These are phyloP conservation scores for Aureobasidium uvarum DNA, from an alignment of 2,329 filamentous ascomycete species.

Conservation along the genomic window DNA sequence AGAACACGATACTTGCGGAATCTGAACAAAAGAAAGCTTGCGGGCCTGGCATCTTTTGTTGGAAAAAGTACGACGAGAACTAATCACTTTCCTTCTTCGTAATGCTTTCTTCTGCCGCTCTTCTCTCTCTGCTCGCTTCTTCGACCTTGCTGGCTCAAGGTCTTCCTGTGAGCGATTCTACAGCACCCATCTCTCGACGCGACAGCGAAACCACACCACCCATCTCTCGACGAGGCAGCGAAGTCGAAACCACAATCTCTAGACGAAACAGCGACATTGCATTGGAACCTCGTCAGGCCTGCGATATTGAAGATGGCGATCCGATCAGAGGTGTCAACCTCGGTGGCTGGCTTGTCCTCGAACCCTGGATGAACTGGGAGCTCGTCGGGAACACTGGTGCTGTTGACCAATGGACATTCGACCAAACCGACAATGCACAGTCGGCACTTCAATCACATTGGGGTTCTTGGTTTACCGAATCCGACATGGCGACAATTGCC, in stretches of 20 bases:
- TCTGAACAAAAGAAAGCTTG: conserved; percentile 12
- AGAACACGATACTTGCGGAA: neutral
- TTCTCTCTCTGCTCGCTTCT: conserved; percentile 8
- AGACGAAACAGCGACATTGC: neutral
- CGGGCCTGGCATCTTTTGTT: conserved; percentile 8
- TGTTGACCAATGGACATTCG: conserved; percentile 43
- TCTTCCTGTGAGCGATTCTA: conserved; percentile 4
- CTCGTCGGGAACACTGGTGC: conserved; percentile 34
- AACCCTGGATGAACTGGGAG: conserved; percentile 39
- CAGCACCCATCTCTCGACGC: neutral
- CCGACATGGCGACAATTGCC: conserved; percentile 45
- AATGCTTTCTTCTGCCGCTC: conserved; percentile 16
- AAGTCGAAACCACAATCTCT: neutral
- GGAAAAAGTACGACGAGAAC: neutral
- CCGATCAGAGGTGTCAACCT: conserved; percentile 53
- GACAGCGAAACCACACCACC: neutral
- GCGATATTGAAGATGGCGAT: conserved; percentile 41
- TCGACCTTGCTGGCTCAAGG: conserved; percentile 26
- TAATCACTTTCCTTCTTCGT: neutral
- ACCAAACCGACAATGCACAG: conserved; percentile 34
- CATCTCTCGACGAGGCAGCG: neutral
- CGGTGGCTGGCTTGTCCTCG: conserved; percentile 53
- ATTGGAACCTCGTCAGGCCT: conserved; percentile 25
- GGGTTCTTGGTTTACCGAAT: conserved; percentile 42
- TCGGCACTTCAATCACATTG: conserved; percentile 39